Evolutionary conservation across 768 basidiomycete species (phyloP), one percentile per base, ranked within the genome.

Genomic region (Atractiella rhizophila): DNA sequence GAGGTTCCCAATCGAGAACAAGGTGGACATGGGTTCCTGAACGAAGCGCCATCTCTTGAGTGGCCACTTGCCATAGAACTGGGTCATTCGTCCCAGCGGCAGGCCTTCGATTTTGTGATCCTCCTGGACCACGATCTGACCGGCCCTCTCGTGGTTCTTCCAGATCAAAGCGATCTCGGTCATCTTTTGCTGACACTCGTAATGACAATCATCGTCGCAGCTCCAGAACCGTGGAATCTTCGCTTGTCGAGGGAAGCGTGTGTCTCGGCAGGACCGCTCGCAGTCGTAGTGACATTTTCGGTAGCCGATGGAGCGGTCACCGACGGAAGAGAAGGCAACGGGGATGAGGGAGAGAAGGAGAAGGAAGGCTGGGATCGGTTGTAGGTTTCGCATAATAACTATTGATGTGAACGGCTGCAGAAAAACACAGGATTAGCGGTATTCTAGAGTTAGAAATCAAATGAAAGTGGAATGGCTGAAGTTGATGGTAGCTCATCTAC

Each of bases 21-120:
- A 59, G 43, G 91, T 85, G 2, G 80, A 79, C 7, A 85, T 76
- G 5, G 88, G 86, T 59, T 98, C 88, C 54, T 96, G 88, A 58
- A 82, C 75, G 24, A 85, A 81, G n/a, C 64, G 61, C 18, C 77
- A 62, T 24, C 86, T 68, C 69, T 73, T 76, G 57, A 98, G 96
- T 0, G 86, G 81, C 88, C 88, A 96, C 63, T 96, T 96, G 13
- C 88, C 91, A 52, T 82, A 70, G 57, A 78, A 86, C 50, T 91
- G 85, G 32, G 77, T 68, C 1, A 78, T 59, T 2, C 28, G 34
- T 4, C 42, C 48, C 10, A 28, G 21, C 2, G 49, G 51, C 5
- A 55, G 42, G 3, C 51, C 53, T n/a, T 48, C 46, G 32, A 51
- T 39, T 10, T 8, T 35, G 16, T 18, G 26, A 28, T 45, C 28